Percentiles rank a stretch among this genome's conserved stretches.
Conservation (phyloP, 306 rosid genomes). For the Pyrus communis region DNA sequence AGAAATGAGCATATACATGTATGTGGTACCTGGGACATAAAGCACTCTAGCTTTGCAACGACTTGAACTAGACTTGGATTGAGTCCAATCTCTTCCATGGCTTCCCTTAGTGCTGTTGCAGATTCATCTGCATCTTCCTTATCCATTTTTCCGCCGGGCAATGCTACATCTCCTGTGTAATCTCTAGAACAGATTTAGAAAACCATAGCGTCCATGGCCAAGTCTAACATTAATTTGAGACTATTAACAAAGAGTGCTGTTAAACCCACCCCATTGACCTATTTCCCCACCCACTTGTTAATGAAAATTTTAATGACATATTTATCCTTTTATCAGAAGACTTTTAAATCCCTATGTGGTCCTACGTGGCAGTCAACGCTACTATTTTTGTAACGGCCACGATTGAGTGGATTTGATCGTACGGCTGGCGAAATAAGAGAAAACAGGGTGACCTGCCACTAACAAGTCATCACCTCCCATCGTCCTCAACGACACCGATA, state of each 20-base stretch:
- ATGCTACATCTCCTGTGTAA: slow-evolving; percentile 34
- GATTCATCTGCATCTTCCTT: slow-evolving; percentile 28
- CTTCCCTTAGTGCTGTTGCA: slow-evolving; percentile 31
- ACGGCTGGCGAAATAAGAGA: too few species aligned
- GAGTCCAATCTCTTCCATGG: slow-evolving; percentile 33
- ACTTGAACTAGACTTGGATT: slow-evolving; percentile 22
- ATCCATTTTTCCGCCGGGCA: slow-evolving; percentile 39
- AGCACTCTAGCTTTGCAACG: slow-evolving; percentile 20
- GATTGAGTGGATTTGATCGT: too few species aligned
- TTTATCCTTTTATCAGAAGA: too few species aligned
- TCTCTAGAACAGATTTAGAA: background rate
- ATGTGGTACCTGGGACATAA: slow-evolving; percentile 18
- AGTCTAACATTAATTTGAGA: background rate
- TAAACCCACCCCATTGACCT: too few species aligned
- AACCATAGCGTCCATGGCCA: background rate
- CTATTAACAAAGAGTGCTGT: background rate
- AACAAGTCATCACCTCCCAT: too few species aligned
- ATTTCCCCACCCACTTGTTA: too few species aligned
- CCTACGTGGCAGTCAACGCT: too few species aligned
- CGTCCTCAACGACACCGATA: too few species aligned
- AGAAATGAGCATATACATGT: background rate
- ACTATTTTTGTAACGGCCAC: too few species aligned
- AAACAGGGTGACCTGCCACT: too few species aligned
- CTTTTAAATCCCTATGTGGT: too few species aligned
- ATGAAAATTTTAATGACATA: too few species aligned